phyloP scores from a whole-genome alignment of 305 asterid species.

The Ilex paraguariensis region DNA sequence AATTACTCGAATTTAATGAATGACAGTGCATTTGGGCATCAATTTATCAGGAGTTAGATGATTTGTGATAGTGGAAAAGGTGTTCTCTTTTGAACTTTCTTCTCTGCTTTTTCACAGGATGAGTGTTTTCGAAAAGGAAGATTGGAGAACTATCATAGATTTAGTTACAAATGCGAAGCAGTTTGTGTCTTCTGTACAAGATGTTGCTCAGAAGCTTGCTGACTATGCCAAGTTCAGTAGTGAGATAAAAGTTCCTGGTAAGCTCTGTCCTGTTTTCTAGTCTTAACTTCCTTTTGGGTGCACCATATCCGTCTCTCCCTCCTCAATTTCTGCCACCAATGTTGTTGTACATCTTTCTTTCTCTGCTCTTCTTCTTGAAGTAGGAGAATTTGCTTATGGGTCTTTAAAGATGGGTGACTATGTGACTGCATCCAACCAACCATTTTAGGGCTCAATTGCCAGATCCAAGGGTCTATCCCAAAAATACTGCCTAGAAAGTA shows the following conservation, averaged over 20 bases:
- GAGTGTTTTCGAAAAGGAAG: constrained; percentile 64
- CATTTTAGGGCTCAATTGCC: no score
- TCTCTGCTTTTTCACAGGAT: constrained; percentile 42
- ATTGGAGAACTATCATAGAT: constrained; percentile 66
- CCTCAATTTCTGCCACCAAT: neutral
- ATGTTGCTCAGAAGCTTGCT: constrained; percentile 73
- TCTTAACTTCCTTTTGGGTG: neutral
- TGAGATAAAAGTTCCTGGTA: constrained; percentile 46
- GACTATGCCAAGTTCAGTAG: constrained; percentile 74
- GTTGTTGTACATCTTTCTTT: neutral
- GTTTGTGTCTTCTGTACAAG: constrained; percentile 80
- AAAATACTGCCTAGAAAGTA: no score
- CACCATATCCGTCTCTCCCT: neutral
- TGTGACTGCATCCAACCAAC: no score
- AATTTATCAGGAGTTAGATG: no score
- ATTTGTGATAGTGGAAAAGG: no score
- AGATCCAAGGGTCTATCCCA: no score
- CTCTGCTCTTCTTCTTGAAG: neutral
- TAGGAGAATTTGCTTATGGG: neutral
- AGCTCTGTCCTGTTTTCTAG: neutral
- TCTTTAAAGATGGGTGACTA: neutral
- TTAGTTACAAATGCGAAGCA: constrained; percentile 87
- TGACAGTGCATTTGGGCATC: no score
- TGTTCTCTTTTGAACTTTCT: no score
- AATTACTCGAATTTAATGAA: no score